These are phyloP conservation scores for Russula sp. DNA, from an alignment of 768 basidiomycete species.

Conservation along the genomic window DNA sequence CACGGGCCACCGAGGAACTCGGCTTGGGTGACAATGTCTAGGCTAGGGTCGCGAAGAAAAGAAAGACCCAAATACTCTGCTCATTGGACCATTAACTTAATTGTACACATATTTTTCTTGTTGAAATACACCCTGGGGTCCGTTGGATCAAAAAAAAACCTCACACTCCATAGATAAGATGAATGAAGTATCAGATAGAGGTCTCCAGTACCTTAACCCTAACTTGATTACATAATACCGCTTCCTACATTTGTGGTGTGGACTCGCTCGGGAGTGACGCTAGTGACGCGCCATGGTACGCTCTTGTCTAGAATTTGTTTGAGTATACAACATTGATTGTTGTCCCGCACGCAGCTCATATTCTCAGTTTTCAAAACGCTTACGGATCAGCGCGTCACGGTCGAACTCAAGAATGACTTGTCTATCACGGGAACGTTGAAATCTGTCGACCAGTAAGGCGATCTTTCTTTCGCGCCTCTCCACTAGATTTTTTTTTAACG, in stretches of 20 bases:
- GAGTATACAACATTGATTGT: not conserved
- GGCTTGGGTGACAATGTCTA: too few species aligned
- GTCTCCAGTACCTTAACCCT: too few species aligned
- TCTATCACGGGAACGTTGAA: slow-evolving; percentile 94
- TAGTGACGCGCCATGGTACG: slow-evolving; percentile 22
- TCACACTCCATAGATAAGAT: too few species aligned
- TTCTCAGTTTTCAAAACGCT: slow-evolving; percentile 99
- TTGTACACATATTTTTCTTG: too few species aligned
- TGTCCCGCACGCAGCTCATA: slow-evolving; percentile 57
- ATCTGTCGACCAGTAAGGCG: slow-evolving; percentile 91
- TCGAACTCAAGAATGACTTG: slow-evolving; percentile 98
- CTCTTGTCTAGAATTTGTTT: not conserved
- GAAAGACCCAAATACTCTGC: too few species aligned
- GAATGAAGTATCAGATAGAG: too few species aligned
- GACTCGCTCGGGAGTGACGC: not conserved
- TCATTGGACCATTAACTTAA: too few species aligned
- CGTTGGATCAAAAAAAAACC: too few species aligned
- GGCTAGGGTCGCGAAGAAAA: slow-evolving; percentile 44
- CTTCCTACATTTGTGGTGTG: not conserved
- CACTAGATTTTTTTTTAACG: not conserved
- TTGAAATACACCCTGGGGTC: too few species aligned
- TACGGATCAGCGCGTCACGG: slow-evolving; percentile 94
- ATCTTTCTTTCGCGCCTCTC: slow-evolving; percentile 34
- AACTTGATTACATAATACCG: slow-evolving; percentile 9
- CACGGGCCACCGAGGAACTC: too few species aligned